Base-by-base conservation (phyloP, 495 filamentous ascomycete species). In the Podospora sp. region DNA sequence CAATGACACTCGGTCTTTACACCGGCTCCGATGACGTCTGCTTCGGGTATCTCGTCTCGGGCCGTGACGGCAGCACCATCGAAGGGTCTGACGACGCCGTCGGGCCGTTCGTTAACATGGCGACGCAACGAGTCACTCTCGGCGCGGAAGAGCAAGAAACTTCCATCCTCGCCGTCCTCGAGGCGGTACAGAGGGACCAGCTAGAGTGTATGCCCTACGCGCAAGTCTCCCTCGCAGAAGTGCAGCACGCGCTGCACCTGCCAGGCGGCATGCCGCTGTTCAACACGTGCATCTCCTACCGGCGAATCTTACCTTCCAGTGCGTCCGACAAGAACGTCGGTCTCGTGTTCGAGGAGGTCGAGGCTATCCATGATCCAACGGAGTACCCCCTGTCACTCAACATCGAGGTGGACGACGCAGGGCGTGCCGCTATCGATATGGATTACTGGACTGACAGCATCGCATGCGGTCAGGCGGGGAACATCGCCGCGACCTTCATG, bases 331-430 rank as follows among this genome's bases (percentile, higher is more conserved):
- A 20, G 1, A 50, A 5, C 1, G 12, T 18, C 18, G 36, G 40
- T 12, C 22, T 71, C 5, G 61, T 66, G 0, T 70, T 58, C 20
- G 65, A 74, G 36, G 72, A 74, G 22, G 0, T 70, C 0, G 59
- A 56, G 5, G 21, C 78, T 1, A 82, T 85, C 33, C 80, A 87
- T 53, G 86, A 88, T 61, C 86, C 86, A 0, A 85, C 85, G 5
- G 85, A 88, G 71, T 85, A 85, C 67, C 78, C 79, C 8, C 70
- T 88, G 0, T 86, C 80, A 36, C 72, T 87, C 62, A 87, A 87
- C 65, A 79, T 88, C 25, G 86, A 87, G 64, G 77, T 81, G 0
- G 73, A 77, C 16, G 81, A 84, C 27, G 74, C 78, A 3, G 72
- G 76, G 4, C 52, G 50, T 0, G 83, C 80, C 9, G 71, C 72